phyloP scores from a whole-genome alignment of 495 filamentous ascomycete species.

The Penicillium bovifimosum region DNA sequence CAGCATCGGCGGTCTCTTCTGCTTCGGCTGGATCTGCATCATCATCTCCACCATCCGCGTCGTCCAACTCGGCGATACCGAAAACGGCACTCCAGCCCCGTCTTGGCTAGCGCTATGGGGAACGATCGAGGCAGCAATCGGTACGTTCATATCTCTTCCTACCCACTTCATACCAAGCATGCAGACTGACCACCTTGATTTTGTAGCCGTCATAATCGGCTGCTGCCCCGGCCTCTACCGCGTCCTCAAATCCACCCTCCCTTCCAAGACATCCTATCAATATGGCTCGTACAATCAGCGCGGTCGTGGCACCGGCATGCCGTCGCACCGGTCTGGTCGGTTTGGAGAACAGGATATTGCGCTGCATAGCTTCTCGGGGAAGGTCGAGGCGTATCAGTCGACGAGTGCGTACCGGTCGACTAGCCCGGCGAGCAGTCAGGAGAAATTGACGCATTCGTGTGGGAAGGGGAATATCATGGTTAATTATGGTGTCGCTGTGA shows the following conservation, averaged over 20 bases:
- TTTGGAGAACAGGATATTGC: conserved; percentile 1
- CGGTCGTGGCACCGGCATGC: conserved; percentile 3
- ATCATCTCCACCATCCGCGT: conserved; percentile 46
- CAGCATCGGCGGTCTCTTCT: conserved; percentile 44
- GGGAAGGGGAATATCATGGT: conserved; percentile 7
- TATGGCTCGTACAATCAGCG: conserved; percentile 12
- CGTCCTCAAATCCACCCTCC: conserved; percentile 8
- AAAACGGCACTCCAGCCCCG: conserved; percentile 11
- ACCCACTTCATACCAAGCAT: background rate
- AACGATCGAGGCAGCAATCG: conserved; percentile 23
- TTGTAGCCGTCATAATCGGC: conserved; percentile 18
- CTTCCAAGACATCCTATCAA: conserved; percentile 9
- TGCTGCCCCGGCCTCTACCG: conserved; percentile 22
- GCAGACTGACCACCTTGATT: background rate
- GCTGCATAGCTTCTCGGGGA: background rate
- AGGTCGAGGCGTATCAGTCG: conserved; percentile 3
- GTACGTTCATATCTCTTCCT: conserved; percentile 2
- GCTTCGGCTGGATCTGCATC: conserved; percentile 47
- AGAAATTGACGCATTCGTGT: conserved; percentile 1
- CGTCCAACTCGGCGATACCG: conserved; percentile 21
- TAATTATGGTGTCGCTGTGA: conserved; percentile 6
- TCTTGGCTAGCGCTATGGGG: conserved; percentile 27
- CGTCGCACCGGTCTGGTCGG: background rate
- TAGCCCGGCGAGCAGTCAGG: conserved; percentile 14
- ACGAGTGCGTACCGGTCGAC: conserved; percentile 9